Conservation (phyloP, 1,284 basidiomycete species). For the Cryptococcus sp. region DNA sequence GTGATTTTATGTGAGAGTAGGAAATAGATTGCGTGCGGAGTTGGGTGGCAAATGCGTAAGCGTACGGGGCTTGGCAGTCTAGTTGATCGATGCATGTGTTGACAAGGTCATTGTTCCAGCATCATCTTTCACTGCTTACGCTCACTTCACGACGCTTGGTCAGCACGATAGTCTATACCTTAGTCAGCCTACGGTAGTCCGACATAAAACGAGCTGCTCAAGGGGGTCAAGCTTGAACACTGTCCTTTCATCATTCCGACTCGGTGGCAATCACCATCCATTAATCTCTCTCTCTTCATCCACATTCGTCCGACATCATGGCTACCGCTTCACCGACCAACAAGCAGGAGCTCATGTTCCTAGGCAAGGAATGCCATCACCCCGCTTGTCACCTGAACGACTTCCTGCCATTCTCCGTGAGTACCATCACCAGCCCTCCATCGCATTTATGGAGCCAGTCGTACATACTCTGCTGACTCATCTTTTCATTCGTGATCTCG, state of each 20-base stretch:
- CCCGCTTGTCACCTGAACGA: conserved; percentile 51
- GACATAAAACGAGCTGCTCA: neutral
- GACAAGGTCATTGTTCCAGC: conserved; percentile 3
- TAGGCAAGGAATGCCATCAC: conserved; percentile 51
- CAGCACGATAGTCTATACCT: neutral
- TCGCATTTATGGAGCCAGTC: no score
- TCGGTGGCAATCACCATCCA: neutral
- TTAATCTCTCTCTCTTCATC: neutral
- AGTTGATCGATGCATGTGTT: neutral
- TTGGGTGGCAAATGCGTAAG: conserved; percentile 21
- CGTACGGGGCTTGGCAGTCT: neutral
- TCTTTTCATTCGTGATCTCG: conserved; percentile 1
- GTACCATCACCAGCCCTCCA: no score
- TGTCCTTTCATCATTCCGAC: neutral
- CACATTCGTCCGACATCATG: conserved; percentile 1
- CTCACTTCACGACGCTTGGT: conserved; percentile 8
- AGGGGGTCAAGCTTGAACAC: neutral
- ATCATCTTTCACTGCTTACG: neutral
- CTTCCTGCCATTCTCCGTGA: conserved; percentile 52
- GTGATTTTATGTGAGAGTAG: neutral
- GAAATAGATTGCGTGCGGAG: neutral
- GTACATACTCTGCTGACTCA: neutral
- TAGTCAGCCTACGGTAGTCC: neutral
- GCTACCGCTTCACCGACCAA: conserved; percentile 12
- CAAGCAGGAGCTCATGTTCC: conserved; percentile 48